Evolutionary conservation across 495 filamentous ascomycete genomes (phyloP).

Genomic region (Trichoderma virens): DNA sequence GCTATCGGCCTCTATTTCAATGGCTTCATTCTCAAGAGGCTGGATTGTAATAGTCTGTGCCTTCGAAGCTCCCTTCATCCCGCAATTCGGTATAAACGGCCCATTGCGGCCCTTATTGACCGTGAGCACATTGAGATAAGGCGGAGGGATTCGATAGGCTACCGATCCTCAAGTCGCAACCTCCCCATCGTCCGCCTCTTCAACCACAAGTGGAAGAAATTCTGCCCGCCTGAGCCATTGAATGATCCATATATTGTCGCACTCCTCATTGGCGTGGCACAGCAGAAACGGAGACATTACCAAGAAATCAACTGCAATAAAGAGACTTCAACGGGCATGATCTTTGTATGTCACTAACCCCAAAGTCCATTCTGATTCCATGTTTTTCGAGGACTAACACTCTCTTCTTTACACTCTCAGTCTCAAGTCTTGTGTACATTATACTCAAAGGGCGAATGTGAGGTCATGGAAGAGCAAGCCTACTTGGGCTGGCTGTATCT

Average conservation of each 20-base stretch:
- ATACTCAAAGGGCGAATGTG: background rate
- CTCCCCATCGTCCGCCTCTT: background rate
- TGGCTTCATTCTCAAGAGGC: background rate
- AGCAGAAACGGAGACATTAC: background rate
- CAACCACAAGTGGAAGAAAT: conserved; percentile 5
- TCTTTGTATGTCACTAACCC: background rate
- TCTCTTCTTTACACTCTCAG: background rate
- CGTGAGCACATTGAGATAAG: background rate
- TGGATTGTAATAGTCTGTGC: background rate
- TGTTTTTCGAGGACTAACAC: background rate
- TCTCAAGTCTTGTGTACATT: background rate
- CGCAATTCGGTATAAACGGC: background rate
- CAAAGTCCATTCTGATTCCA: background rate
- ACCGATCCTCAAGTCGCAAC: background rate
- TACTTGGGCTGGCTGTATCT: background rate
- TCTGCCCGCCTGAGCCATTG: background rate
- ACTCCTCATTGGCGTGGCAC: background rate
- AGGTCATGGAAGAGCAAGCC: background rate
- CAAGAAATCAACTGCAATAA: background rate
- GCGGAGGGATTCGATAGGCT: background rate
- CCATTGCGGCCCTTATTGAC: background rate
- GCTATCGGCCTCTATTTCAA: background rate
- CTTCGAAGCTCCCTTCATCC: background rate
- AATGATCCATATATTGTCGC: background rate
- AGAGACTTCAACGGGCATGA: background rate